These are phyloP conservation scores for Corymbia maculata DNA, from an alignment of 345 rosid genomes.

Conservation along the genomic window DNA sequence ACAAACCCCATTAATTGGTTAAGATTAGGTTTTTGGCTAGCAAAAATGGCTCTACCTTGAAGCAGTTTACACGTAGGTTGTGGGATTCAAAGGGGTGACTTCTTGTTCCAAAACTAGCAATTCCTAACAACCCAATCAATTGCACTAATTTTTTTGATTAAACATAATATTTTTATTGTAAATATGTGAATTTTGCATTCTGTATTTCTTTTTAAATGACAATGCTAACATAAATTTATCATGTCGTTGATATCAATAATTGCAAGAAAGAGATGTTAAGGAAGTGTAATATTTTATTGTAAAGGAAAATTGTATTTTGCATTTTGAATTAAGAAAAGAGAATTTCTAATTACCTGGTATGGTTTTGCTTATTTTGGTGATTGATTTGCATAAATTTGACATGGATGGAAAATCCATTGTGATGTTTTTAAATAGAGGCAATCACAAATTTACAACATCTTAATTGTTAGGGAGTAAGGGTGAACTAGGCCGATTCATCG, in stretches of 20 bases:
- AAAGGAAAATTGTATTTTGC: neutral
- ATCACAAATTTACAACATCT: no score
- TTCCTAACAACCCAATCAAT: neutral
- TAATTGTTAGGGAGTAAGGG: no score
- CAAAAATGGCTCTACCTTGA: neutral
- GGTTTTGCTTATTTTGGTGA: neutral
- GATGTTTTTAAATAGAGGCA: no score
- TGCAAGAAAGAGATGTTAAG: no score
- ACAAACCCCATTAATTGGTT: no score
- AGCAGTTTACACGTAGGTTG: neutral
- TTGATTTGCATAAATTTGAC: no score
- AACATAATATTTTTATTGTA: neutral
- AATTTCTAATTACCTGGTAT: neutral
- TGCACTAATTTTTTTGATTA: neutral
- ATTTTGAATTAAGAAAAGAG: accelerated
- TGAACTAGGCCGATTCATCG: accelerated
- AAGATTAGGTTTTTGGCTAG: neutral
- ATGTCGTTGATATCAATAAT: no score
- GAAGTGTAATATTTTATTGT: no score
- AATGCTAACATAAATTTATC: no score
- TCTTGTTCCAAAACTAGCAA: neutral
- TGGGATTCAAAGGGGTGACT: neutral
- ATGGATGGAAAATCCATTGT: no score
- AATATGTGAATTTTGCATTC: no score
- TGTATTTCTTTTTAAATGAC: neutral